phyloP scores from a whole-genome alignment of 2,329 filamentous ascomycete genomes.

The Penicillium sp. region DNA sequence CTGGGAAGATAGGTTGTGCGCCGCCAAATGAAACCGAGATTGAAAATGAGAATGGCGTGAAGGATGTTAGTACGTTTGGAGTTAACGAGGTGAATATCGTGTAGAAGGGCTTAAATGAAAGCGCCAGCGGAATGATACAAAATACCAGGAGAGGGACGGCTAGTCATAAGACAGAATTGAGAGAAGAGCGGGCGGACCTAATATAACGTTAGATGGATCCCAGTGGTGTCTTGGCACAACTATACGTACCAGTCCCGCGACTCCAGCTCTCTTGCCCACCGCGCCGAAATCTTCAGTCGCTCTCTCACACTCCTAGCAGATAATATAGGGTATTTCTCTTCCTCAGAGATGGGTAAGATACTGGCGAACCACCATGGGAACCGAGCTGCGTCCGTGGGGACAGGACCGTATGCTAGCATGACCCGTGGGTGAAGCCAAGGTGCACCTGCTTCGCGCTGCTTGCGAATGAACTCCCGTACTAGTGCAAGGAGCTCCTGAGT shows the following conservation, averaged over 20 bases:
- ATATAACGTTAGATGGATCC: constrained; percentile 9
- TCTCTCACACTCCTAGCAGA: constrained; percentile 76
- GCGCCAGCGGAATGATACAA: constrained; percentile 32
- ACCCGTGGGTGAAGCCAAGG: constrained; percentile 76
- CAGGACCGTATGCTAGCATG: constrained; percentile 74
- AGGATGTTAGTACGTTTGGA: constrained; percentile 34
- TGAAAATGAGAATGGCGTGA: constrained; percentile 42
- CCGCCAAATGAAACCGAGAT: constrained; percentile 40
- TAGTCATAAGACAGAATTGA: constrained; percentile 50
- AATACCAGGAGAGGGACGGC: constrained; percentile 44
- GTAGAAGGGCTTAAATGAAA: constrained; percentile 30
- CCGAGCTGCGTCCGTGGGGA: constrained; percentile 72
- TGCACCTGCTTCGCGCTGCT: constrained; percentile 70
- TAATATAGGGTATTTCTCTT: constrained; percentile 78
- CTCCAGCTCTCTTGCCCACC: constrained; percentile 77
- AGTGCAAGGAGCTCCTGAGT: constrained; percentile 72
- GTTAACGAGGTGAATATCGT: constrained; percentile 26
- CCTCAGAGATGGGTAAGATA: constrained; percentile 75
- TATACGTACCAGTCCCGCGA: constrained; percentile 66
- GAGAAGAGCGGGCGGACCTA: constrained; percentile 38
- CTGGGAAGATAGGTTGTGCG: constrained; percentile 10
- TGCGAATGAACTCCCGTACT: constrained; percentile 68
- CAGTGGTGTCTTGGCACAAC: background rate
- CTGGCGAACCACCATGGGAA: constrained; percentile 93
- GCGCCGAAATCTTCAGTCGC: constrained; percentile 78